A percentile compares a stretch with the other conserved stretches of the same genome.
phyloP scores from a whole-genome alignment of 139 green algal genomes.

The Auxenochlorella protothecoides region DNA sequence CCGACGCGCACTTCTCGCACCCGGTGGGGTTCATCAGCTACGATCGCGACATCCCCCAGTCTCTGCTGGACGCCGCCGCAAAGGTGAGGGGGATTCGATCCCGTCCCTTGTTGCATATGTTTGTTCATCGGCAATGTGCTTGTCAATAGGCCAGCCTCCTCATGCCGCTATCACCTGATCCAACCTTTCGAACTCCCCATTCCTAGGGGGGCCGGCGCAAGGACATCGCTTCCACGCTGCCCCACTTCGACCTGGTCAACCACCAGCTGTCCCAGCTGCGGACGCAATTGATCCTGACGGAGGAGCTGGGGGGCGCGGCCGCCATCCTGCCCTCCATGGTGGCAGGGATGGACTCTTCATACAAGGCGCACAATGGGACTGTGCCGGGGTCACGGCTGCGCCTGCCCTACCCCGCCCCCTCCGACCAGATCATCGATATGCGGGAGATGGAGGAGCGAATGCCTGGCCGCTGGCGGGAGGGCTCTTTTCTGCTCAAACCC shows the following conservation, averaged over 20 bases:
- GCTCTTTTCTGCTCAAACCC: too few relatives aligned
- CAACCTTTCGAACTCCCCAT: too few relatives aligned
- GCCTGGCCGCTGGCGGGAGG: too few relatives aligned
- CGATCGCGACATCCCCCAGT: slow-evolving; percentile 4
- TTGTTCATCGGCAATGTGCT: too few relatives aligned
- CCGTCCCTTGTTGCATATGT: too few relatives aligned
- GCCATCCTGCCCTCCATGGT: slow-evolving; percentile 18
- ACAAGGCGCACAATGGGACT: slow-evolving; percentile 27
- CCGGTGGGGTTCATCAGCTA: slow-evolving; percentile 10
- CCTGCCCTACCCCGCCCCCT: slow-evolving; percentile 53
- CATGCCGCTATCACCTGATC: too few relatives aligned
- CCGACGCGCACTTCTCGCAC: slow-evolving; percentile 4
- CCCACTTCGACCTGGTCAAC: background rate
- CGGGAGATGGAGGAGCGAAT: too few relatives aligned
- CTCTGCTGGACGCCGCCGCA: background rate
- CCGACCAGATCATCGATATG: slow-evolving; percentile 53
- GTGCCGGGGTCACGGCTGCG: slow-evolving; percentile 26
- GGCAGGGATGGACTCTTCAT: slow-evolving; percentile 52
- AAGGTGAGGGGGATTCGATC: too few relatives aligned
- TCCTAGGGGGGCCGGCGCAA: too few relatives aligned
- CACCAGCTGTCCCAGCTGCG: background rate
- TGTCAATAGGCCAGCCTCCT: too few relatives aligned
- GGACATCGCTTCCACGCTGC: background rate
- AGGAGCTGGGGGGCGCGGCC: background rate
- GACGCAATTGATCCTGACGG: background rate